Base-by-base conservation (phyloP, 208 protist genomes). In the Perkinsela sp. region DNA sequence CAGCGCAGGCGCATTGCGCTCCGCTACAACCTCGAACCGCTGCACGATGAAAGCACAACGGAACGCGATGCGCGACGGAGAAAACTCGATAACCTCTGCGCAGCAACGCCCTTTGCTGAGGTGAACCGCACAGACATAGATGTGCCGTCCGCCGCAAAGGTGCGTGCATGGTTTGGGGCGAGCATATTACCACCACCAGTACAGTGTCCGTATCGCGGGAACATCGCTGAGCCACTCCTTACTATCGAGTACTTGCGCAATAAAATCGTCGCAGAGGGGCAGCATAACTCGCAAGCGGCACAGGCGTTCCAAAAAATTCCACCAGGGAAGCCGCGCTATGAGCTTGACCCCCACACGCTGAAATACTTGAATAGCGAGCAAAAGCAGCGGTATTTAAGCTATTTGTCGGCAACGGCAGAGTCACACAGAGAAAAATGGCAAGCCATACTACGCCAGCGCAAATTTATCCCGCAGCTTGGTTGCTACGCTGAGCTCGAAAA, bases 151-250 rank as follows among this genome's bases (percentile, higher is more conserved):
- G 80, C 67, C 0, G 83, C 85, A 73, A 82, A 82, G 70, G 72
- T 92, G 71, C 83, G 86, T 1, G 74, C 72, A 66, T 92, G 86
- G 83, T 89, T 92, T 72, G 86, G 86, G 31, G 78, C 80, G 48
- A 89, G 87, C 72, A 76, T 88, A 75, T 74, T 92, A 67, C 86
- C 86, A 6, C 87, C 84, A 13, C 86, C 86, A 29, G 80, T 78
- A 22, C 71, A 90, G 73, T 30, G 66, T 71, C 30, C 68, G 69
- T 32, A 48, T 67, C n/a, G 68, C 6, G 40, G 40, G 13, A 6
- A 57, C 40, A 57, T 57, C 40, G 40, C 6, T 22, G 40, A 57
- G 40, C 40, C 40, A 57, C 40, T 57, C 13, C 40, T 57, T 6
- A n/a, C 40, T 22, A 57, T 57, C 22, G 13, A 22, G 40, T 22